A percentile compares a stretch with the other conserved stretches of the same genome.
phyloP scores from a whole-genome alignment of 1,284 basidiomycete species.

The Apiotrichum sp. region DNA sequence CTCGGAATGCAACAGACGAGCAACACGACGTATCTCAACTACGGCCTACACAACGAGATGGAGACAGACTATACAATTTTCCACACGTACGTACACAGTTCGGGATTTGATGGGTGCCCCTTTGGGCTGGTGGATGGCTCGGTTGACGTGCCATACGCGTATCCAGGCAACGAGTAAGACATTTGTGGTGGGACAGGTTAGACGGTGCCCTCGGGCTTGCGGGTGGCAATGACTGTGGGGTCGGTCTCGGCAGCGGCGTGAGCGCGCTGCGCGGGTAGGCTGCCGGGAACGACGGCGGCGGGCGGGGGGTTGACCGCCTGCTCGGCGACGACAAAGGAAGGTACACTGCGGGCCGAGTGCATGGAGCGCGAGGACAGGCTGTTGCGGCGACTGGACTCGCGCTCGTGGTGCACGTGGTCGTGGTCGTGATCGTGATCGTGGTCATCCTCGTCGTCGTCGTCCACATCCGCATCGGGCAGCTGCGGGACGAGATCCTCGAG shows the following conservation, averaged over 20 bases:
- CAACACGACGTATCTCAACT: too few relatives aligned
- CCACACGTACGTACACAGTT: too few relatives aligned
- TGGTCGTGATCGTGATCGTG: background rate
- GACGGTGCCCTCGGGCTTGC: background rate
- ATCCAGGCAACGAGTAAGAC: too few relatives aligned
- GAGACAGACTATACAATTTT: too few relatives aligned
- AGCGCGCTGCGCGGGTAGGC: background rate
- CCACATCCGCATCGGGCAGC: constrained; percentile 14
- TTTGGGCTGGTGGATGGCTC: too few relatives aligned
- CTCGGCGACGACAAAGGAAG: constrained; percentile 23
- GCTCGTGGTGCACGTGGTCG: constrained; percentile 2
- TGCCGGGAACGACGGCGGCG: background rate
- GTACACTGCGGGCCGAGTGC: constrained; percentile 3
- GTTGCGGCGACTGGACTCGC: constrained; percentile 11
- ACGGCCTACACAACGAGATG: too few relatives aligned
- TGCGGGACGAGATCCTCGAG: constrained; percentile 31
- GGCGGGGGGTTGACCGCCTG: constrained; percentile 4
- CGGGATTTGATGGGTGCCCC: too few relatives aligned
- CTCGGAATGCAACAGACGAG: too few relatives aligned
- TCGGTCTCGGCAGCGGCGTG: background rate
- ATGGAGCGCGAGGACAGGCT: background rate
- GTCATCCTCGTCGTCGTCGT: constrained; percentile 1
- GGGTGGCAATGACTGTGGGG: background rate
- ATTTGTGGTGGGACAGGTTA: background rate
- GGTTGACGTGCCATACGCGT: too few relatives aligned